A percentile compares a stretch with the other conserved stretches of the same genome.
phyloP scores from a whole-genome alignment of 1,284 basidiomycete genomes.

The Tremellales sp. region DNA sequence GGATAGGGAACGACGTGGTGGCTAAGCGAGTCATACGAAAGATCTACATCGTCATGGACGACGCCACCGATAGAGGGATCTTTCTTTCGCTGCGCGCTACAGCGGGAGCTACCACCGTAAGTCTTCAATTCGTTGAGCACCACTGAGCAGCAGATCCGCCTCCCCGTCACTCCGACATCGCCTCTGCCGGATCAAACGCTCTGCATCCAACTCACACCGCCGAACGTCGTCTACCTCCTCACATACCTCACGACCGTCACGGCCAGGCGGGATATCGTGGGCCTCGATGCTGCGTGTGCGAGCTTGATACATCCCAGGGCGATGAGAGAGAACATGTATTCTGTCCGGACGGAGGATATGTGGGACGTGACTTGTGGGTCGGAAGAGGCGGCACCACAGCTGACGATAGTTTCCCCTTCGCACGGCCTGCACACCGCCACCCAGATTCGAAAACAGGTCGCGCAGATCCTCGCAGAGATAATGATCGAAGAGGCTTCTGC shows the following conservation, averaged over 20 bases:
- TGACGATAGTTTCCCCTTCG: slow-evolving; percentile 19
- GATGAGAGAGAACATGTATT: slow-evolving; percentile 21
- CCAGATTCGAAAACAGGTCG: slow-evolving; percentile 14
- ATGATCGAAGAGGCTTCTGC: slow-evolving; percentile 39
- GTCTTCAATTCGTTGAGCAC: slow-evolving; percentile 4
- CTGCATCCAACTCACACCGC: slow-evolving; percentile 33
- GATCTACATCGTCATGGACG: slow-evolving; percentile 34
- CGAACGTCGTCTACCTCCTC: slow-evolving; percentile 31
- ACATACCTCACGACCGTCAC: slow-evolving; percentile 33
- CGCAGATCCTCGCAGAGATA: slow-evolving; percentile 28
- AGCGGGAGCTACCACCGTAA: slow-evolving; percentile 29
- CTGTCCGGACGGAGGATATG: slow-evolving; percentile 29
- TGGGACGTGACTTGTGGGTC: slow-evolving; percentile 44
- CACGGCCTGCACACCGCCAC: slow-evolving; percentile 26
- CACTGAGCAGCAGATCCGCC: slow-evolving; percentile 5
- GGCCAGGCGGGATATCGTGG: slow-evolving; percentile 29
- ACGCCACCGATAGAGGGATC: slow-evolving; percentile 15
- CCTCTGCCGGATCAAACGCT: slow-evolving; percentile 10
- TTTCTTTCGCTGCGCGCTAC: slow-evolving; percentile 14
- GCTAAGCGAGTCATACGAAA: slow-evolving; percentile 22
- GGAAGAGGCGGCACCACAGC: not conserved
- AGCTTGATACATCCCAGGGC: slow-evolving; percentile 21
- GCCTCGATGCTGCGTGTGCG: slow-evolving; percentile 20
- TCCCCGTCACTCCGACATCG: slow-evolving; percentile 1
- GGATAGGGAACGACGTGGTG: slow-evolving; percentile 25